A percentile compares a stretch with the other conserved stretches of the same genome.
These are phyloP conservation scores for Lepiota subincarnata DNA, from an alignment of 768 basidiomycete genomes.

Conservation along the genomic window DNA sequence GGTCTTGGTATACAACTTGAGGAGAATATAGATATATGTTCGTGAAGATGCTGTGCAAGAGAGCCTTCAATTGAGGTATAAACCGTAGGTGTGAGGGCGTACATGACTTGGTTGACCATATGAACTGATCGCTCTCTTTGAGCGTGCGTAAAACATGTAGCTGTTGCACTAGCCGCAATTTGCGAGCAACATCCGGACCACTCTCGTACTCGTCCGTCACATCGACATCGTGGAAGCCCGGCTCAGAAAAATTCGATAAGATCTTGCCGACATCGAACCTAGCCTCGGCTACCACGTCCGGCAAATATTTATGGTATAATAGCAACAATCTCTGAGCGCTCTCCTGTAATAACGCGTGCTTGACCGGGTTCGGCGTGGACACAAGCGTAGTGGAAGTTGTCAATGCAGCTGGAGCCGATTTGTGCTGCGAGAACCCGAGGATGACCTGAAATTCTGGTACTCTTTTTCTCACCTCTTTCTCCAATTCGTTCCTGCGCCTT, in stretches of 20 bases:
- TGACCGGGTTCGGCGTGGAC: constrained; percentile 28
- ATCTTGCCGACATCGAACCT: constrained; percentile 86
- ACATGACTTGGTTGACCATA: constrained; percentile 75
- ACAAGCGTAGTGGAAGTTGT: constrained; percentile 4
- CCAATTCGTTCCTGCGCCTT: constrained; percentile 61
- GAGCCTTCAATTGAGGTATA: neutral
- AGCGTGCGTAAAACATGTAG: constrained; percentile 75
- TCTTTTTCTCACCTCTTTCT: constrained; percentile 66
- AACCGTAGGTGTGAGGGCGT: constrained; percentile 17
- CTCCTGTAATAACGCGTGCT: constrained; percentile 67
- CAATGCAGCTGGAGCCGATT: constrained; percentile 18
- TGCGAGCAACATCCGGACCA: constrained; percentile 15
- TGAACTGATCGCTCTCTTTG: constrained; percentile 74
- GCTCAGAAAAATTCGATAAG: constrained; percentile 41
- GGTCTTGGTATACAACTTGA: constrained; percentile 56
- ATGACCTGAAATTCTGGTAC: constrained; percentile 87
- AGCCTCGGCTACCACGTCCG: constrained; percentile 69
- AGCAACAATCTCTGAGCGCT: constrained; percentile 76
- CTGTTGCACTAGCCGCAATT: constrained; percentile 51
- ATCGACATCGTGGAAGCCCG: constrained; percentile 1
- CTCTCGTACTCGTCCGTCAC: constrained; percentile 22
- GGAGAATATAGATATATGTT: constrained; percentile 69
- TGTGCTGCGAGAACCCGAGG: constrained; percentile 74
- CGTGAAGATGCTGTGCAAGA: constrained; percentile 27
- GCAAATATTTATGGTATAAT: constrained; percentile 79